Conservation (phyloP, 2,329 filamentous ascomycete genomes). For the Fusarium odoratissimum region DNA sequence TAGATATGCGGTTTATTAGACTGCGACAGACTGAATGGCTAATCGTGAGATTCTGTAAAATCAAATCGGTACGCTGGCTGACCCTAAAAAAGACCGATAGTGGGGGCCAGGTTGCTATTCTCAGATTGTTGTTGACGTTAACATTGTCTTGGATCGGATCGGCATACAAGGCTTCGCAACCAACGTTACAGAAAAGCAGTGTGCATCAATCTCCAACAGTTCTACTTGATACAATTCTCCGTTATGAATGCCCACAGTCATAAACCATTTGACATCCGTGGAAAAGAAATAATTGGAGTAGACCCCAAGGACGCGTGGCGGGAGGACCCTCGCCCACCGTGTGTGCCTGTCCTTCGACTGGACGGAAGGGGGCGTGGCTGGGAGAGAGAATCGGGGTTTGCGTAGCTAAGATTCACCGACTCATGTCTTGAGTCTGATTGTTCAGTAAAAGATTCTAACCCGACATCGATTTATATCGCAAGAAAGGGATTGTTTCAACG, state of each 20-base stretch:
- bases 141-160: slow-evolving; percentile 7
- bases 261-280: slow-evolving; percentile 17
- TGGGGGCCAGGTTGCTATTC: slow-evolving; percentile 23
- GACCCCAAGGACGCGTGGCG: slow-evolving; percentile 42
- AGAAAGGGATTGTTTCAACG: not conserved
- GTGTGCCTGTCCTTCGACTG: slow-evolving; percentile 10
- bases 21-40: slow-evolving; percentile 16
- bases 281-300: slow-evolving; percentile 22
- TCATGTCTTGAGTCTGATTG: slow-evolving; percentile 1
- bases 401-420: slow-evolving; percentile 15
- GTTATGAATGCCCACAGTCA: slow-evolving; percentile 9
- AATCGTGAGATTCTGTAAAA: not conserved
- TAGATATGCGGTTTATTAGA: not conserved
- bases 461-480: not conserved
- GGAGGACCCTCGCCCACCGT: slow-evolving; percentile 28
- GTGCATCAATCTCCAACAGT: slow-evolving; percentile 16
- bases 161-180: slow-evolving; percentile 18
- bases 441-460: not conserved
- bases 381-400: slow-evolving; percentile 6
- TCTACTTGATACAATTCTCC: slow-evolving; percentile 13
- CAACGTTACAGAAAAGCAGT: slow-evolving; percentile 27
- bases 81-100: slow-evolving; percentile 10
- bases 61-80: slow-evolving; percentile 1
- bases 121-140: slow-evolving; percentile 3
- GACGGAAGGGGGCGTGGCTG: slow-evolving; percentile 27